Conservation (phyloP, 768 basidiomycete genomes). For the Pisolithus orientalis region DNA sequence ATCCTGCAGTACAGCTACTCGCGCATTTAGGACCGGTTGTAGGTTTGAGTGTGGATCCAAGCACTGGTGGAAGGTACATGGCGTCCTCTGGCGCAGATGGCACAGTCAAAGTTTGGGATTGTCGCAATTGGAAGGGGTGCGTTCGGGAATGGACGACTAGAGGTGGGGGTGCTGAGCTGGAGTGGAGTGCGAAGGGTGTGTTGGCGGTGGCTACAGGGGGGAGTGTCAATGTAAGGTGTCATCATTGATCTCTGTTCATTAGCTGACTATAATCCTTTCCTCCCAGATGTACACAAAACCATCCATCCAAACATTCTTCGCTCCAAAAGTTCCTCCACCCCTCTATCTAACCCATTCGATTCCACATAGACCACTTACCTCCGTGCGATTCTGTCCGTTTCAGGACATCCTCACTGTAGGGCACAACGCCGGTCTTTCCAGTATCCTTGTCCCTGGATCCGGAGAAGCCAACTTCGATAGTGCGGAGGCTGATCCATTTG, state of each 20-base stretch:
- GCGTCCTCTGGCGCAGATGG: conserved; percentile 86
- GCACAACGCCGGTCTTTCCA: conserved; percentile 73
- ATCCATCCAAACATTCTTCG: conserved; percentile 52
- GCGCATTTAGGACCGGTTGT: conserved; percentile 87
- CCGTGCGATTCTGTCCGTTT: conserved; percentile 82
- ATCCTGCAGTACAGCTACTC: conserved; percentile 86
- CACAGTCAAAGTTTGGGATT: conserved; percentile 93
- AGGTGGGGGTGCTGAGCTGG: conserved; percentile 60
- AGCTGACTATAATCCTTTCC: conserved; percentile 1
- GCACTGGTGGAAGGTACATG: conserved; percentile 83
- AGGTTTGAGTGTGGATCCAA: conserved; percentile 78
- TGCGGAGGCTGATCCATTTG: conserved; percentile 90
- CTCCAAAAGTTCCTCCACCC: conserved; percentile 52
- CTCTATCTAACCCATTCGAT: conserved; percentile 87
- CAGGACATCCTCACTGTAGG: conserved; percentile 80
- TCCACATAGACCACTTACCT: conserved; percentile 69
- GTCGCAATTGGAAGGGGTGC: conserved; percentile 88
- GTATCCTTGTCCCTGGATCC: conserved; percentile 82
- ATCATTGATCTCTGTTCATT: neutral
- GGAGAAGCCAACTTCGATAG: conserved; percentile 97
- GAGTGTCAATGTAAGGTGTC: conserved; percentile 65
- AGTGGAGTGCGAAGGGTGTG: conserved; percentile 84
- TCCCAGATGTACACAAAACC: conserved; percentile 67
- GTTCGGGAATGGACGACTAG: conserved; percentile 75
- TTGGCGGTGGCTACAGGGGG: conserved; percentile 80